Evolutionary conservation across 2,329 filamentous ascomycete species (phyloP).

Genomic region (Aspergillus hortae): DNA sequence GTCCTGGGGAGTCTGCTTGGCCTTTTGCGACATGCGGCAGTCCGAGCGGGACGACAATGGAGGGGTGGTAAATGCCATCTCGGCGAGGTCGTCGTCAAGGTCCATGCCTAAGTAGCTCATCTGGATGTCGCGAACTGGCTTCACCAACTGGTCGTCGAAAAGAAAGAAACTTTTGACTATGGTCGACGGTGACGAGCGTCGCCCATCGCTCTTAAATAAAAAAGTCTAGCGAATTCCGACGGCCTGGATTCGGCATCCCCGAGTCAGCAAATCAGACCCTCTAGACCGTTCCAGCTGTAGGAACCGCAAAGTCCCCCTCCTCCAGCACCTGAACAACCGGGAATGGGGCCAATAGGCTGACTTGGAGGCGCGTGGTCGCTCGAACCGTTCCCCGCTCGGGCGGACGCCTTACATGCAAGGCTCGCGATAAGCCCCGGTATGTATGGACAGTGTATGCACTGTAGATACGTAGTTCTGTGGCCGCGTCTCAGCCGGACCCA

Average conservation of each 20-base stretch:
- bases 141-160: neutral
- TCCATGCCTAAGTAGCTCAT: conserved; percentile 19
- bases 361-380: neutral
- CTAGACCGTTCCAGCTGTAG: neutral
- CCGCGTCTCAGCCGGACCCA: neutral
- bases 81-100: conserved; percentile 25
- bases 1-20: conserved; percentile 61
- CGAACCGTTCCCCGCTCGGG: neutral
- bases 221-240: neutral
- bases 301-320: neutral
- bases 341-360: neutral
- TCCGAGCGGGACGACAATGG: conserved; percentile 31
- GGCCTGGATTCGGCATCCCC: neutral
- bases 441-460: too few species aligned
- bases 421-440: neutral
- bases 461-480: too few species aligned
- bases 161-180: too few species aligned
- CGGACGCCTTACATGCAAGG: neutral
- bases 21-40: conserved; percentile 29
- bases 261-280: neutral
- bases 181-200: neutral
- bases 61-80: conserved; percentile 18
- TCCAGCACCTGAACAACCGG: neutral
- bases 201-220: neutral
- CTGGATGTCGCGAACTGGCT: neutral